Base-by-base conservation (phyloP, 2,329 filamentous ascomycete genomes). In the Ceratocystis destructans region DNA sequence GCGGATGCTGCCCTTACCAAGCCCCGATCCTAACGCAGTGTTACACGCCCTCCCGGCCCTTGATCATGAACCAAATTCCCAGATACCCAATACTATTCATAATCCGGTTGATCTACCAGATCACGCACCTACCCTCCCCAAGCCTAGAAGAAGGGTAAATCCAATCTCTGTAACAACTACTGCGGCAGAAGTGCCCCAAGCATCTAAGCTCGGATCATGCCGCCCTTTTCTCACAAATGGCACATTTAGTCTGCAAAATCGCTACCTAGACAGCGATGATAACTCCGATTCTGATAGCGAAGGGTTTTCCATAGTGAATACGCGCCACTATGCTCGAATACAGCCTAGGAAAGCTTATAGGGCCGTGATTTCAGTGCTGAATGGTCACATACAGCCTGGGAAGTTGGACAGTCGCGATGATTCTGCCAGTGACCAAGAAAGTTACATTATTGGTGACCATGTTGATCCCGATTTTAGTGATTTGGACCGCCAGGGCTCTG, bases 401-500 rank as follows among this genome's bases (percentile, higher is more conserved):
- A 17, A 69, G 70, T 53, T 66, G 64, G 15, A 61, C 66, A 5
- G 50, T 67, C 20, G 66, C 66, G 31, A 61, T 67, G 31, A 61
- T 67, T 48, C 68, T 70, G 17, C 37, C 68, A 33, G 55, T 41
- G 59, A 48, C 59, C 55, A 69, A 65, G 64, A 68, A 66, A 25
- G 70, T 31, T 68, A 48, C n/a, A 45, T 67, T 1, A 53, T 62
- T 2, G 62, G 20, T n/a, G 17, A 55, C 22, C 45, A 17, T 63
- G 8, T 15, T 20, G 70, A 7, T 68, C 69, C 1, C n/a, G 69
- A 73, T 33, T 20, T 10, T 46, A 68, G 66, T 22, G 72, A 70
- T 5, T 73, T 77, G 61, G 73, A 79, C 7, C 79, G 79, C 2
- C 77, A 80, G 37, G 82, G 80, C 69, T 64, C 74, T 5, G 69